Conservation (phyloP, 1,284 basidiomycete genomes). For the Malassezia obtusa region DNA sequence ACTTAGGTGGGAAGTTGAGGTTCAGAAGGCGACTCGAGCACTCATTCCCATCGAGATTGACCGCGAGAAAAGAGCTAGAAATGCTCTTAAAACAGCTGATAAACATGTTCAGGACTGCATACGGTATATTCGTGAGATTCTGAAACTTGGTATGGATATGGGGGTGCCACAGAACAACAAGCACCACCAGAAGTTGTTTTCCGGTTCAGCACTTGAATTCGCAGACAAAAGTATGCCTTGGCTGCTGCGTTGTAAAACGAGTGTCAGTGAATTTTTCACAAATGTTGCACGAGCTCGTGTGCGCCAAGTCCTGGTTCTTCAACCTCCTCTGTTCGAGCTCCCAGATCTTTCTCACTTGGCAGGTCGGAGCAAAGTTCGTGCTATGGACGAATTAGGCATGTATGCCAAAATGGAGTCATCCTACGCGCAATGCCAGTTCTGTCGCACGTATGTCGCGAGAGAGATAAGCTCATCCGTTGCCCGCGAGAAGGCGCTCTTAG, state of each 20-base stretch:
- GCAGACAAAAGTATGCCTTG: constrained; percentile 20
- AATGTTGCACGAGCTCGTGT: constrained; percentile 26
- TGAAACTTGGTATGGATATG: constrained; percentile 25
- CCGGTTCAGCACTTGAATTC: constrained; percentile 13
- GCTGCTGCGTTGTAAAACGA: constrained; percentile 27
- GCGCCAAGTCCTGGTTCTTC: constrained; percentile 24
- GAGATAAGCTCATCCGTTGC: constrained; percentile 18
- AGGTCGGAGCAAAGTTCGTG: constrained; percentile 20
- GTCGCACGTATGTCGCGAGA: constrained; percentile 20
- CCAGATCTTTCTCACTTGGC: constrained; percentile 32
- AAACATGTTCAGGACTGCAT: constrained; percentile 17
- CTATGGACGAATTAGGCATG: constrained; percentile 23
- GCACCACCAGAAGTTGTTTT: constrained; percentile 24
- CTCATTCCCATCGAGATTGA: constrained; percentile 25
- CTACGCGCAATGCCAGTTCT: constrained; percentile 26
- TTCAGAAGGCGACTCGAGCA: constrained; percentile 14
- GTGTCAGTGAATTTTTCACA: constrained; percentile 30
- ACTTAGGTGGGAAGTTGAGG: constrained; percentile 23
- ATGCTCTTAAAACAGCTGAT: constrained; percentile 19
- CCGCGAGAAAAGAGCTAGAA: constrained; percentile 27
- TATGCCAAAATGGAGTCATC: constrained; percentile 30
- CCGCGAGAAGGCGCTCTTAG: constrained; percentile 3
- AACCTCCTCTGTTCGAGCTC: constrained; percentile 22
- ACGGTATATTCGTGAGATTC: constrained; percentile 22
- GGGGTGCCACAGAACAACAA: constrained; percentile 28